phyloP scores from a whole-genome alignment of 176 grass and related monocot genomes.

The Alopecurus myosuroides region DNA sequence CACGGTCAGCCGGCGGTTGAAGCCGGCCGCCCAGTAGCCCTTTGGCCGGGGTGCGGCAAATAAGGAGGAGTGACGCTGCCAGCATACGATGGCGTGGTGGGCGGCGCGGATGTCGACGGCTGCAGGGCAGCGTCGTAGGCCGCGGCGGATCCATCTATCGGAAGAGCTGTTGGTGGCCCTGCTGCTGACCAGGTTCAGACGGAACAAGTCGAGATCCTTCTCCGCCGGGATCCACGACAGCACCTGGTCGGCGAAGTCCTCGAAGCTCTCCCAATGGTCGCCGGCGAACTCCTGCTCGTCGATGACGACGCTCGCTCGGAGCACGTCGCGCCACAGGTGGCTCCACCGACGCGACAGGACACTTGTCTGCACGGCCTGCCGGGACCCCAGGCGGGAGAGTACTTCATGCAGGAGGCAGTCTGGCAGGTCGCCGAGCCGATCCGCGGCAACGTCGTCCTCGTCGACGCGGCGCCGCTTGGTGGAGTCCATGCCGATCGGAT shows the following conservation, averaged over 20 bases:
- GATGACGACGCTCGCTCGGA: too few relatives aligned
- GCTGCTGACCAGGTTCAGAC: not conserved
- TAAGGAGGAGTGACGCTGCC: not conserved
- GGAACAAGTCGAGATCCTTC: not conserved
- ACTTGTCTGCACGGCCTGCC: not conserved
- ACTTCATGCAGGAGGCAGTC: too few relatives aligned
- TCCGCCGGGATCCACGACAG: too few relatives aligned
- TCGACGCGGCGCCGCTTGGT: not conserved
- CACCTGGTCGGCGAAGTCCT: too few relatives aligned
- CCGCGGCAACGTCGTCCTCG: too few relatives aligned
- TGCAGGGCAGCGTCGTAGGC: too few relatives aligned
- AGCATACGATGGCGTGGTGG: not conserved
- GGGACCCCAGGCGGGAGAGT: not conserved
- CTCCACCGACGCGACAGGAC: not conserved
- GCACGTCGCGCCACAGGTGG: not conserved
- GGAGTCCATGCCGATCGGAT: not conserved
- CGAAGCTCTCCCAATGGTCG: too few relatives aligned
- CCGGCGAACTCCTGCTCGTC: too few relatives aligned
- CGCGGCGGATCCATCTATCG: not conserved
- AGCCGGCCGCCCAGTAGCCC: not conserved
- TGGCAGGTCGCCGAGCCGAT: not conserved
- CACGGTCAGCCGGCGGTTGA: not conserved
- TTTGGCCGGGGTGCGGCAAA: too few relatives aligned
- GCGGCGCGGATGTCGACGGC: too few relatives aligned
- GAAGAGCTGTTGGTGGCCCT: not conserved